Evolutionary conservation across 495 filamentous ascomycete genomes (phyloP).

Genomic region (Lophiostoma macrostomum): DNA sequence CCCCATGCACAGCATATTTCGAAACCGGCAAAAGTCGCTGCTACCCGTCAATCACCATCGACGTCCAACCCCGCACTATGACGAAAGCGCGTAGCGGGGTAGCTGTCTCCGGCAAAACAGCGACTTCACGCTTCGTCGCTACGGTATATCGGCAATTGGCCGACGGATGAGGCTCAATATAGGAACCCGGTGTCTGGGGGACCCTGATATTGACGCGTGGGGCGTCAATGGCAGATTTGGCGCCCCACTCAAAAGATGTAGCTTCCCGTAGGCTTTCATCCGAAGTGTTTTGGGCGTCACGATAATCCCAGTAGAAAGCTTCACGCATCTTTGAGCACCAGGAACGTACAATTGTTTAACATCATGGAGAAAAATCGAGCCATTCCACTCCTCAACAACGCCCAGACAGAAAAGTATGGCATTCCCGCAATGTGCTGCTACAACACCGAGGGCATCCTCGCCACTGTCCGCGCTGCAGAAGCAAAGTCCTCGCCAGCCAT

Average conservation of each 20-base stretch:
- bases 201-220: no score
- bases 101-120: conserved; percentile 17
- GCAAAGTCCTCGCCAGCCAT: conserved; percentile 69
- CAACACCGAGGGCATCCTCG: conserved; percentile 81
- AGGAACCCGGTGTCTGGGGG: not conserved
- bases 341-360: conserved; percentile 36
- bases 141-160: conserved; percentile 8
- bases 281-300: no score
- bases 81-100: conserved; percentile 19
- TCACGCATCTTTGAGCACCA: not conserved
- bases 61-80: conserved; percentile 26
- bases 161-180: not conserved
- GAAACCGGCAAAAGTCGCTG: conserved; percentile 22
- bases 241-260: no score
- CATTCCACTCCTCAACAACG: conserved; percentile 65
- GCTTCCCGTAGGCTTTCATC: no score
- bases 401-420: conserved; percentile 40
- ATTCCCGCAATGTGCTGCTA: conserved; percentile 48
- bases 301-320: no score
- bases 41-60: not conserved
- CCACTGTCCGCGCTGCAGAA: conserved; percentile 74
- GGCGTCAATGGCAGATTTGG: no score
- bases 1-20: not conserved
- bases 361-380: conserved; percentile 60
- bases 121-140: not conserved